Evolutionary conservation across 1,139 yeast species (phyloP).

Genomic region (Saccharomyces hybrid): DNA sequence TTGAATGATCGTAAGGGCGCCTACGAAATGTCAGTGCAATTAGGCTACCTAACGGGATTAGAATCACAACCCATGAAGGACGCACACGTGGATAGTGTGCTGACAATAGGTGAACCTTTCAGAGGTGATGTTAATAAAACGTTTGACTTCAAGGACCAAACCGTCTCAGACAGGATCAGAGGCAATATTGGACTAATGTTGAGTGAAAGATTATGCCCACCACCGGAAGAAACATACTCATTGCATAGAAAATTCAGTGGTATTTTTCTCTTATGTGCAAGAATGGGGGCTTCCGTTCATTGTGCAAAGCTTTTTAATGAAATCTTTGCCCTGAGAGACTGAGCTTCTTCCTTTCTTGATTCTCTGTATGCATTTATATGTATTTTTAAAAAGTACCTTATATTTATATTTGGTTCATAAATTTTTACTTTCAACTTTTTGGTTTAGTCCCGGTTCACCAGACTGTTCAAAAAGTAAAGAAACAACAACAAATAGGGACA

Average conservation of each 20-base stretch:
- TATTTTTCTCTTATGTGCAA: constrained; percentile 81
- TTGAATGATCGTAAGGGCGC: constrained; percentile 58
- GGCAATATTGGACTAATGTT: constrained; percentile 82
- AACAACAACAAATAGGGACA: no score
- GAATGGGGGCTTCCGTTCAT: constrained; percentile 75
- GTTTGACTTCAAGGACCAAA: constrained; percentile 74
- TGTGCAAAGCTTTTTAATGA: constrained; percentile 72
- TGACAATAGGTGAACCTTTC: constrained; percentile 91
- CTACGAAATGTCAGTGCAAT: constrained; percentile 54
- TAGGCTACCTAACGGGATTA: constrained; percentile 88
- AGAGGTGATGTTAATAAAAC: constrained; percentile 43
- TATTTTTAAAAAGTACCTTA: neutral
- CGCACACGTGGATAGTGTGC: constrained; percentile 86
- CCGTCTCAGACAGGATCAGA: constrained; percentile 88
- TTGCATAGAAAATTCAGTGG: constrained; percentile 93
- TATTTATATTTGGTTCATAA: no score
- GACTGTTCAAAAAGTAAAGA: no score
- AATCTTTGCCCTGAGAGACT: constrained; percentile 30
- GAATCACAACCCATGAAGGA: constrained; percentile 82
- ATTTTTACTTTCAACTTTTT: no score
- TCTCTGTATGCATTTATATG: neutral
- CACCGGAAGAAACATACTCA: constrained; percentile 96
- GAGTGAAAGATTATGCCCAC: constrained; percentile 86
- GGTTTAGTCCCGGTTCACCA: no score
- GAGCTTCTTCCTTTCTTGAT: no score